Conservation (phyloP, 129 eudicot species). For the Pittosporum tobira region DNA sequence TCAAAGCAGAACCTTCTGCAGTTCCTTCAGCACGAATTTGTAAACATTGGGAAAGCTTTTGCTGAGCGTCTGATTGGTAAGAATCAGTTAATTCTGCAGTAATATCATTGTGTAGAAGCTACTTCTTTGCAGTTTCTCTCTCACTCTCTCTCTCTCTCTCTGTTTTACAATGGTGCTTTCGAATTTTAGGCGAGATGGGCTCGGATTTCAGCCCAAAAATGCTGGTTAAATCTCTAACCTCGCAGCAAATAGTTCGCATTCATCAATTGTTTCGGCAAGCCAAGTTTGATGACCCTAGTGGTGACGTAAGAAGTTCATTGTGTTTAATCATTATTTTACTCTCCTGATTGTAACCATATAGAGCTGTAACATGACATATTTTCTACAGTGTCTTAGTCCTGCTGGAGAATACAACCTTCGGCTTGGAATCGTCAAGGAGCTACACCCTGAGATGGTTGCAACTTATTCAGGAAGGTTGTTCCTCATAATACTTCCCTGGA, state of each 20-base stretch:
- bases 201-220: conserved; percentile 79
- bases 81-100: background rate
- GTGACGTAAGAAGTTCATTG: conserved; percentile 67
- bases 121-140: background rate
- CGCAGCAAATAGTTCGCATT: conserved; percentile 96
- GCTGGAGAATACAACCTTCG: conserved; percentile 99
- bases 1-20: conserved; percentile 79
- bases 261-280: conserved; percentile 99
- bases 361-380: conserved; percentile 1
- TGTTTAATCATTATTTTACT: background rate
- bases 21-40: conserved; percentile 98
- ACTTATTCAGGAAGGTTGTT: conserved; percentile 91
- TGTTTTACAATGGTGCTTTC: conserved; percentile 8
- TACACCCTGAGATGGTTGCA: conserved; percentile 99
- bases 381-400: conserved; percentile 98
- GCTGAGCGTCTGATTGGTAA: conserved; percentile 96
- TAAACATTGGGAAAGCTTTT: conserved; percentile 73
- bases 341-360: background rate
- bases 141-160: too few relatives aligned
- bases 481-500: conserved; percentile 6
- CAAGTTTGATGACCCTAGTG: conserved; percentile 98
- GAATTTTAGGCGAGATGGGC: conserved; percentile 92
- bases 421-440: conserved; percentile 91
- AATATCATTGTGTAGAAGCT: background rate
- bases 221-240: conserved; percentile 72